A percentile compares a stretch with the other conserved stretches of the same genome.
Evolutionary conservation across 352 stramenopile species (phyloP).

Genomic region (Phytophthora pluvialis): DNA sequence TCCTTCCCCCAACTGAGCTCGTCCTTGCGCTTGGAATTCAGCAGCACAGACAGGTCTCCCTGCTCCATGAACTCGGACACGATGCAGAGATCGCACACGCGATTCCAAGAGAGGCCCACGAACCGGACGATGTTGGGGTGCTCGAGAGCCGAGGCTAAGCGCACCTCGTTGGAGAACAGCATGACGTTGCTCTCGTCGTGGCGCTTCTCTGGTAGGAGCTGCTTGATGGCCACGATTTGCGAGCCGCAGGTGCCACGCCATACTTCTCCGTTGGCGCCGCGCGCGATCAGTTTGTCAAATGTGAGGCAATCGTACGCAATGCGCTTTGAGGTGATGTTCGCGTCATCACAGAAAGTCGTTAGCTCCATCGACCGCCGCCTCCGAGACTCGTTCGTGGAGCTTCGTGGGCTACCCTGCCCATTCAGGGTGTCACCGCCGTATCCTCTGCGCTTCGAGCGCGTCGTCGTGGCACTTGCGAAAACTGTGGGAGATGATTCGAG

Average conservation of each 20-base stretch:
- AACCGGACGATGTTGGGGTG: slow-evolving; percentile 80
- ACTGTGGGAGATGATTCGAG: slow-evolving; percentile 28
- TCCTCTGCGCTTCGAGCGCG: slow-evolving; percentile 17
- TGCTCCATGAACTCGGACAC: slow-evolving; percentile 68
- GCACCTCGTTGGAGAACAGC: slow-evolving; percentile 63
- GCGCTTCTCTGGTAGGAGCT: slow-evolving; percentile 55
- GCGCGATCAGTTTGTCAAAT: slow-evolving; percentile 51
- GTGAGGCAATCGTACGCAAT: slow-evolving; percentile 48
- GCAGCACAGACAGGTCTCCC: slow-evolving; percentile 59
- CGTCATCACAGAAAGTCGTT: slow-evolving; percentile 42
- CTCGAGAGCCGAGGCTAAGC: slow-evolving; percentile 49
- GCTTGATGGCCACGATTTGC: slow-evolving; percentile 66
- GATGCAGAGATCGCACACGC: slow-evolving; percentile 57
- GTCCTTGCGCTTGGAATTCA: slow-evolving; percentile 47
- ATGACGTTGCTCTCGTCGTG: slow-evolving; percentile 46
- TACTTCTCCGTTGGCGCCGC: slow-evolving; percentile 67
- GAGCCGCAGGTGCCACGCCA: slow-evolving; percentile 53
- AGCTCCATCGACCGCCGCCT: slow-evolving; percentile 46
- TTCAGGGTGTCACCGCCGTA: slow-evolving; percentile 3
- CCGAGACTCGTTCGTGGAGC: slow-evolving; percentile 27
- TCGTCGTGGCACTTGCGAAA: slow-evolving; percentile 28
- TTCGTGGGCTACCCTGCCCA: slow-evolving; percentile 1
- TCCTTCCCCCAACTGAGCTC: slow-evolving; percentile 48
- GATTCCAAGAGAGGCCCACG: slow-evolving; percentile 63
- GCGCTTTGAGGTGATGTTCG: slow-evolving; percentile 53